Base-by-base conservation (phyloP, 2,329 filamentous ascomycete genomes). In the Calonectria honghensis region DNA sequence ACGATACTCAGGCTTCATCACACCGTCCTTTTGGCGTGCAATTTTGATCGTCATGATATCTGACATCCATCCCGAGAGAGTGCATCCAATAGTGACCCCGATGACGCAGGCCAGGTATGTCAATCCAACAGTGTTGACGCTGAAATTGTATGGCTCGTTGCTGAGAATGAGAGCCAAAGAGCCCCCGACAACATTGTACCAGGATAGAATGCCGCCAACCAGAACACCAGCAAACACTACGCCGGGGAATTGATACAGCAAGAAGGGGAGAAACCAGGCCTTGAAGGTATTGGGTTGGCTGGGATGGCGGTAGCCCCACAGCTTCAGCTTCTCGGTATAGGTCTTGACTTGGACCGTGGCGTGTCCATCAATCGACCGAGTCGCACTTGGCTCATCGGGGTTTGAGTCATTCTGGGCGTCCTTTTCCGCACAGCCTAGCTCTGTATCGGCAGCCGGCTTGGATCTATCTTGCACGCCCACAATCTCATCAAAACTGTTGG, bases 1-100 rank as follows among this genome's bases (percentile, higher is more conserved):
- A 1, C 80, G 79, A 11, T 81, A 78, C 59, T 81, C 80, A 1
- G 80, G 80, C 20, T 81, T 80, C 74, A 79, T 80, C 6, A 81
- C 74, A 0, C 80, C 80, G 10, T 74, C 73, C 24, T 79, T 81
- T 24, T 75, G 63, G 3, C 79, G 78, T 0, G 80, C 75, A 29
- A 81, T 74, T 18, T 63, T 69, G 13, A 81, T 24, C 11, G 75
- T 70, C 10, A 81, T 51, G 1, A 68, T 61, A 51, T 81, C 79
- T 0, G 74, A 77, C 72, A 79, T 71, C 75, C 77, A 80, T 0
- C 79, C 78, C 0, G 79, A 79, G 6, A 80, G 54, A 14, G 77
- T 73, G 41, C 78, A 80, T 11, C 79, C 79, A 37, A 80, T 79
- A 7, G 73, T 79, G 14, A 77, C 77, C 0, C 78, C 78, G 2